phyloP scores from a whole-genome alignment of 139 green algal genomes.

The Pedinophyceae sp. region DNA sequence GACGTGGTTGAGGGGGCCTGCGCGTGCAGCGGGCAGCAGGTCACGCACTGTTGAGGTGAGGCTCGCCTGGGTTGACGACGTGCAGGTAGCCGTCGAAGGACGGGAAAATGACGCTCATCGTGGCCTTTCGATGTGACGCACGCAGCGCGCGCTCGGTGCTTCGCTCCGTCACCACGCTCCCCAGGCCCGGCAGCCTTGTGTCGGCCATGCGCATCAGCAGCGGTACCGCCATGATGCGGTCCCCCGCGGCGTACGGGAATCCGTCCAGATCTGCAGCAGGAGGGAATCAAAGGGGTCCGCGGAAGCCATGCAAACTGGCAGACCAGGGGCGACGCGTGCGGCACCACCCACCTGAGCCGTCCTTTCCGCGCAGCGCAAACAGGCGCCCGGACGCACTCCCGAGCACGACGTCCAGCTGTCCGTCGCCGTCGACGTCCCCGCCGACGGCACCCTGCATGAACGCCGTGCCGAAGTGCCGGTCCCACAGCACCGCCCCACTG shows the following conservation, averaged over 20 bases:
- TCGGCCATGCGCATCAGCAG: too few relatives aligned
- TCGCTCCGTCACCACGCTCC: too few relatives aligned
- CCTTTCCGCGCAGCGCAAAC: slow-evolving; percentile 49
- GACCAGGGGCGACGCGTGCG: too few relatives aligned
- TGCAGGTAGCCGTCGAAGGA: slow-evolving; percentile 87
- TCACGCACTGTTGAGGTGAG: too few relatives aligned
- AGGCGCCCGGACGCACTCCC: slow-evolving; percentile 53
- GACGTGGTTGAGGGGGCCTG: background rate
- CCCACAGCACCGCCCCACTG: slow-evolving; percentile 75
- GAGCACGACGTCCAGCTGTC: slow-evolving; percentile 62
- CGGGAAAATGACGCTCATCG: too few relatives aligned
- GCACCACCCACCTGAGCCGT: too few relatives aligned
- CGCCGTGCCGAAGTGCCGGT: slow-evolving; percentile 53
- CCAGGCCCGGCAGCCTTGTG: too few relatives aligned
- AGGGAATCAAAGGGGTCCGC: too few relatives aligned
- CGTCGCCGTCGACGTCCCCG: slow-evolving; percentile 70
- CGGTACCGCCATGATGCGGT: slow-evolving; percentile 21
- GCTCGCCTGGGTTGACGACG: slow-evolving; percentile 42
- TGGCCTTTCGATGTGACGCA: too few relatives aligned
- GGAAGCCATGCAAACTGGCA: too few relatives aligned
- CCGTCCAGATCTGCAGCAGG: slow-evolving; percentile 2
- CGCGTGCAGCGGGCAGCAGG: slow-evolving; percentile 7
- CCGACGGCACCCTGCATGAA: slow-evolving; percentile 6
- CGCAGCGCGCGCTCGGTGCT: too few relatives aligned
- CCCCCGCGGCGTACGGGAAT: too few relatives aligned